Conservation (phyloP, 1,284 basidiomycete species). For the Tylopilus orsonianus region DNA sequence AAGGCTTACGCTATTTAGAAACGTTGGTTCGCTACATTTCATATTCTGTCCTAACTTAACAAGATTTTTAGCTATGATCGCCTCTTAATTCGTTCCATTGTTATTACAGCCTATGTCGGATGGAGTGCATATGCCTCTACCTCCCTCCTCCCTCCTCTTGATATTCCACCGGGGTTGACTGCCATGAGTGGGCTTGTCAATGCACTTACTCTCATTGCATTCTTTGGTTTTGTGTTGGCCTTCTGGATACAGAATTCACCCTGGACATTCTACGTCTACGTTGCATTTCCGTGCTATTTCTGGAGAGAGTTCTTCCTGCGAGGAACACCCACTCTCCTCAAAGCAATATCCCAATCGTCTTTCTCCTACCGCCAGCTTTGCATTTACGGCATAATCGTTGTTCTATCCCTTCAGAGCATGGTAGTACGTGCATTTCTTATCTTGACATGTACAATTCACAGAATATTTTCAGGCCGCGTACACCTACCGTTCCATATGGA, state of each 20-base stretch:
- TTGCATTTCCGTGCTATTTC: constrained; percentile 75
- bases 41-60: constrained; percentile 15
- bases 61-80: constrained; percentile 62
- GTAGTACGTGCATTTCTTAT: constrained; percentile 51
- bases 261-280: constrained; percentile 77
- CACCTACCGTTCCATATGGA: constrained; percentile 73
- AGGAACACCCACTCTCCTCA: constrained; percentile 30
- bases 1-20: constrained; percentile 80
- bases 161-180: background rate
- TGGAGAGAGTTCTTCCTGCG: constrained; percentile 55
- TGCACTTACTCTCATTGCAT: constrained; percentile 30
- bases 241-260: constrained; percentile 70
- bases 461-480: constrained; percentile 58
- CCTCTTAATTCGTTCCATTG: constrained; percentile 67
- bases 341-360: constrained; percentile 21
- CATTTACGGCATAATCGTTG: constrained; percentile 34
- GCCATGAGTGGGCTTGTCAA: constrained; percentile 8
- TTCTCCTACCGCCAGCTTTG: constrained; percentile 24
- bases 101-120: constrained; percentile 73
- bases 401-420: constrained; percentile 62
- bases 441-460: background rate
- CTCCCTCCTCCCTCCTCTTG: constrained; percentile 42
- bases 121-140: constrained; percentile 71
- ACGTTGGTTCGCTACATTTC: constrained; percentile 43
- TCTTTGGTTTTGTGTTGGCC: constrained; percentile 45